Base-by-base conservation (phyloP, 768 basidiomycete species). In the Termitomyces sp. region DNA sequence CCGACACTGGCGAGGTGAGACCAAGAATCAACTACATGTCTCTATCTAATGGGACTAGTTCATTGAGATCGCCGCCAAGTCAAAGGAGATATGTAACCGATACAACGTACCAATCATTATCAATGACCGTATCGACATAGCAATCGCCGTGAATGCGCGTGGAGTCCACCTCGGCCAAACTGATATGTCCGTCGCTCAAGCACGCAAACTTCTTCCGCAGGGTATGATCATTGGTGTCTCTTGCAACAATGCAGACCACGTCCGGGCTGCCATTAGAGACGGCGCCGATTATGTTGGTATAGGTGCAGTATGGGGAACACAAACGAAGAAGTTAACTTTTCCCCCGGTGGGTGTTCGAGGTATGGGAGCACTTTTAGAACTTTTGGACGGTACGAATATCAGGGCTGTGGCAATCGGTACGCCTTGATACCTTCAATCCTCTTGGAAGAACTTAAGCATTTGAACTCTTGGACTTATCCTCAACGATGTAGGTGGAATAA, bases 161-260 rank as follows among this genome's bases (percentile, higher is more conserved):
- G 94, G 94, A 16, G 85, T 96, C 11, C 95, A 98, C 67, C 75
- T 97, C 45, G 95, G 95, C 6, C 95, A 97, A 72, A 80, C 83
- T 0, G 94, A 96, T 68, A 90, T 92, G 81, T 82, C 89, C 2
- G 76, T 90, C 11, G 66, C 76, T 43, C 67, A 83, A 44, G 93
- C 87, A 3, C 83, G 87, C 26, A 68, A 67, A 13, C 75, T 97
- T 2, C 78, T 98, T 3, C 91, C 91, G 0, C 66, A 76, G 1
- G 81, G 79, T 9, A 74, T 85, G 0, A 80, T 96, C 62, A 84
- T 98, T 33, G 95, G 95, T 1, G 80, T 94, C 11, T 90, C 88
- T 16, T 90, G 90, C 66, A 85, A 86, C 62, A 86, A 82, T 24
- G 60, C 80, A 13, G 78, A 81, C 9, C 87, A 97, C 54, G 82